Base-by-base conservation (phyloP, 2,329 filamentous ascomycete species). In the Epichloe coenophiala region DNA sequence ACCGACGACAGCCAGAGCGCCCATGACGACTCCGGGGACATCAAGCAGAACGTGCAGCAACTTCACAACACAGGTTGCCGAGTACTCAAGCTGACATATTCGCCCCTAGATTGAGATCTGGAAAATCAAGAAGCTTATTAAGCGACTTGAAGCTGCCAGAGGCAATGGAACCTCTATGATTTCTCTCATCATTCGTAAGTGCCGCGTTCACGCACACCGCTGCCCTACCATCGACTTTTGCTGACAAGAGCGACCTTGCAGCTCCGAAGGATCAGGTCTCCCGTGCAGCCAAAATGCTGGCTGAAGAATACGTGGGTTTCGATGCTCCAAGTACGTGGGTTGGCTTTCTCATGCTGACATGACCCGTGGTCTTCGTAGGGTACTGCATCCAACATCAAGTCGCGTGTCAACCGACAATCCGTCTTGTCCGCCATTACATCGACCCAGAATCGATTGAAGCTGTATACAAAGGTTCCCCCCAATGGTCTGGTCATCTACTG, bases 91-190 rank as follows among this genome's bases (percentile, higher is more conserved):
- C 51, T 56, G 48, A 51, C 54, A 46, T 47, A 47, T 21, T 45
- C 42, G 37, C 37, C 45, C 44, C 59, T 59, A 81, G 78, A 84
- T 84, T 63, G 81, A 84, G 72, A 84, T 84, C 75, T 90, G 86
- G 87, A 96, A 98, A 84, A 90, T 98, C 67, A 98, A 98, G 81
- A 98, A 98, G 78, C 77, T 98, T 66, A 95, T 98, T 75, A 98
- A 97, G 75, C 87, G 93, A 63, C 88, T 98, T 63, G 93, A 97
- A 72, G 86, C 88, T 56, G 94, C 94, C 61, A 81, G 94, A 68
- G 93, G 93, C 68, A 98, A 98, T 81, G 93, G 93, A 74, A 98
- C 93, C 57, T 91, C 85, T 75, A 98, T 98, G 93, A 98, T 98
- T 72, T 97, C 91, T 57, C 81, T 98, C 71, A 96, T 98, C 63